Percentiles rank a stretch among this genome's conserved stretches.
Conservation (phyloP, 305 asterid genomes). For the Stenogyne calaminthoides region DNA sequence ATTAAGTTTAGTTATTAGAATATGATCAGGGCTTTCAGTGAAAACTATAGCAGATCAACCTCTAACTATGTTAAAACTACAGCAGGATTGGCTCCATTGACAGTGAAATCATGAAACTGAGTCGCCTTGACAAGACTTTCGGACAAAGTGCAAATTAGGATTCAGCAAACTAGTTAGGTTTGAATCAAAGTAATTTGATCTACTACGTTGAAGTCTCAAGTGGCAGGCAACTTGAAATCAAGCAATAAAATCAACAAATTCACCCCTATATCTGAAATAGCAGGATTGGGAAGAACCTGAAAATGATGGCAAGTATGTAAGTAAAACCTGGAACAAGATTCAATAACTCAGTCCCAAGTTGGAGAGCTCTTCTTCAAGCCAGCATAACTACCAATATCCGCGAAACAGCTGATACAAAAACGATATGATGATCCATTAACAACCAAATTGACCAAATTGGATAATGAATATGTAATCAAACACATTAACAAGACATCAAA, state of each 20-base stretch:
- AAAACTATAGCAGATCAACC: background rate
- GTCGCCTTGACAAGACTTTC: background rate
- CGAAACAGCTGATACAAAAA: constrained; percentile 38
- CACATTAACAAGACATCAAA: background rate
- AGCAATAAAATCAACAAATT: constrained; percentile 4
- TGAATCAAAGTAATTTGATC: background rate
- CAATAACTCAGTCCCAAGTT: constrained; percentile 56
- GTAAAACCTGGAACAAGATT: constrained; percentile 66
- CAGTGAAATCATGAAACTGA: background rate
- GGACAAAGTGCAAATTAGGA: background rate
- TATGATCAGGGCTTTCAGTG: background rate
- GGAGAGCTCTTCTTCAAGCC: constrained; percentile 61
- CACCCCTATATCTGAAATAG: background rate
- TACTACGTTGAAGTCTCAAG: background rate
- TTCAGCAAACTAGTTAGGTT: background rate
- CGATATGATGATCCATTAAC: background rate
- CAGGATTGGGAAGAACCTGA: constrained; percentile 42
- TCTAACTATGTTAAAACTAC: too few relatives aligned
- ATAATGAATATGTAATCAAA: constrained; percentile 1
- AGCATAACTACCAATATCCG: constrained; percentile 46
- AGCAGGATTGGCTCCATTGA: too few relatives aligned
- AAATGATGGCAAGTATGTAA: constrained; percentile 56
- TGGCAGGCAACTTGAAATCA: background rate
- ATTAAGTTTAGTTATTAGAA: background rate
- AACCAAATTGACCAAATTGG: background rate